A percentile compares a stretch with the other conserved stretches of the same genome.
phyloP scores from a whole-genome alignment of 78 protist genomes.

The Trichosphaerium sp. region DNA sequence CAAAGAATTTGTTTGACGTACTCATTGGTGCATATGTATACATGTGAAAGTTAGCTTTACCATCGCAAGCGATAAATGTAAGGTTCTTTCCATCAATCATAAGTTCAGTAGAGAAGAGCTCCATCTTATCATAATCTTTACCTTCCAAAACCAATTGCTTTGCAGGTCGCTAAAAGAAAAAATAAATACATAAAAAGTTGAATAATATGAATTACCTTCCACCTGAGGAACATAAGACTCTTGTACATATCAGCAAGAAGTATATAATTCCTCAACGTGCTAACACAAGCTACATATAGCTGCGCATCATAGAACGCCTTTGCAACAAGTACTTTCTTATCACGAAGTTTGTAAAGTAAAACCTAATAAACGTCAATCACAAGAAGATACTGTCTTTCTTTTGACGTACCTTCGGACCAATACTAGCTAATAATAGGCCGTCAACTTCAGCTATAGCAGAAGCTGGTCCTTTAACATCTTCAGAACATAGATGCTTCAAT shows the following conservation, averaged over 20 bases:
- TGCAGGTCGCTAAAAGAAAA: not conserved
- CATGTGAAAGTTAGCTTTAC: conserved; percentile 14
- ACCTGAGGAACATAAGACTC: conserved; percentile 25
- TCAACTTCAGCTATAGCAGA: conserved; percentile 10
- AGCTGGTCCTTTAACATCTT: conserved; percentile 50
- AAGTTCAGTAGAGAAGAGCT: conserved; percentile 16
- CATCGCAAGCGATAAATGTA: conserved; percentile 10
- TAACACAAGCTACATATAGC: conserved; percentile 18
- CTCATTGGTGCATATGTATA: conserved; percentile 24
- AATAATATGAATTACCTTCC: conserved; percentile 10
- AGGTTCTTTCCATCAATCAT: conserved; percentile 17
- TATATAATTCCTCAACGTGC: conserved; percentile 33
- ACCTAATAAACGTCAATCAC: conserved; percentile 2
- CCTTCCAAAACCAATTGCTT: conserved; percentile 13
- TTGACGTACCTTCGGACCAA: conserved; percentile 38
- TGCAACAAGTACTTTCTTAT: not conserved
- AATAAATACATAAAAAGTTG: not conserved
- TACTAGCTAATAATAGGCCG: conserved; percentile 37
- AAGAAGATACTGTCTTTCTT: no score
- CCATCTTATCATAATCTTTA: conserved; percentile 25
- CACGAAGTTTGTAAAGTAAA: not conserved
- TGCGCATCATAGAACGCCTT: conserved; percentile 51
- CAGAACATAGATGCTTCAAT: conserved; percentile 21
- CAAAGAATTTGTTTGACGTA: not conserved
- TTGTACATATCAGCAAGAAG: conserved; percentile 38